Evolutionary conservation across 208 protist genomes (phyloP).

Genomic region (Crithidia bombi): DNA sequence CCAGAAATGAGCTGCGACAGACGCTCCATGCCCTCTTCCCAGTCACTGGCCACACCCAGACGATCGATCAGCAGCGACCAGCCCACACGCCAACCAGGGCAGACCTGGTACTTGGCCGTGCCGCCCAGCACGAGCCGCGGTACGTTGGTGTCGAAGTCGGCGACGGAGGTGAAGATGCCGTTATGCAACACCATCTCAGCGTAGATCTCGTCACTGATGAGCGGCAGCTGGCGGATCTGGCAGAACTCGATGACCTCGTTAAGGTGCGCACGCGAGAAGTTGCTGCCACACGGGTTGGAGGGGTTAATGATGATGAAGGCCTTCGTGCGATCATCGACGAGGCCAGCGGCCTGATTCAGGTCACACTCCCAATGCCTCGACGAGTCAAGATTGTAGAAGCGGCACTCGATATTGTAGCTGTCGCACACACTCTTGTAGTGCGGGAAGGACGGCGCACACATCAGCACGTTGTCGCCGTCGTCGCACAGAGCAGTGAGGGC

Average conservation of each 20-base stretch:
- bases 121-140: constrained; percentile 89
- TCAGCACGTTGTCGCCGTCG: constrained; percentile 90
- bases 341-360: constrained; percentile 66
- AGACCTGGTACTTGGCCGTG: constrained; percentile 91
- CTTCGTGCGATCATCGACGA: constrained; percentile 85
- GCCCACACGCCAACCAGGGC: constrained; percentile 94
- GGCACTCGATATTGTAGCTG: constrained; percentile 74
- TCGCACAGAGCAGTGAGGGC: constrained; percentile 80
- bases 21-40: constrained; percentile 47
- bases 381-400: constrained; percentile 82
- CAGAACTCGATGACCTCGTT: constrained; percentile 83
- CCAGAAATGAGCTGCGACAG: constrained; percentile 87
- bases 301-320: constrained; percentile 95
- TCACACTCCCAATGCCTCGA: constrained; percentile 92
- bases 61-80: constrained; percentile 88
- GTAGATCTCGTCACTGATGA: constrained; percentile 97
- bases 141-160: constrained; percentile 80
- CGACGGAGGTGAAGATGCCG: constrained; percentile 78
- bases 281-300: constrained; percentile 95
- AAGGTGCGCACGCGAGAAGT: constrained; percentile 88
- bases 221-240: constrained; percentile 82
- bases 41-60: constrained; percentile 36
- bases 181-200: constrained; percentile 91
- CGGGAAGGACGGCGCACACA: constrained; percentile 92
- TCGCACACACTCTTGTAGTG: constrained; percentile 92